A percentile compares a stretch with the other conserved stretches of the same genome.
Conservation (phyloP, 2,329 filamentous ascomycete genomes). For the Colletotrichum scovillei region DNA sequence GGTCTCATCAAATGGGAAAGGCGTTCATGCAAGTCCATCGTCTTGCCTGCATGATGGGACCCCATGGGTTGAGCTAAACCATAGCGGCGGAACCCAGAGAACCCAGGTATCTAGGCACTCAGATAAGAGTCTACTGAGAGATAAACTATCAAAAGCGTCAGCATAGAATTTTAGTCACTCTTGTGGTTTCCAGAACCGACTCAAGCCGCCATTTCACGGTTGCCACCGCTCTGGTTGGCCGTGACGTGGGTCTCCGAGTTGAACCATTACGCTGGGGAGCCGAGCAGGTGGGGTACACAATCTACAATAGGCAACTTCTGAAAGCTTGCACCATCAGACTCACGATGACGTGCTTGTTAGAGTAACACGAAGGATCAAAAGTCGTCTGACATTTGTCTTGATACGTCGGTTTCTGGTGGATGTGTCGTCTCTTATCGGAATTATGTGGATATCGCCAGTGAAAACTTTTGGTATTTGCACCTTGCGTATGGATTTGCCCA, state of each 20-base stretch:
- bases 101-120: too few species aligned
- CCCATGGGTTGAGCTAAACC: too few species aligned
- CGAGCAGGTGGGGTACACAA: neutral
- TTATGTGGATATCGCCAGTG: conserved; percentile 1
- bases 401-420: conserved; percentile 12
- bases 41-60: neutral
- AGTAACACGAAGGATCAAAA: neutral
- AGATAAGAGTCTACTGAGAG: too few species aligned
- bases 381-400: neutral
- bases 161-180: neutral
- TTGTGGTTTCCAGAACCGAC: neutral
- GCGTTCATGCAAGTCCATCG: neutral
- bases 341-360: conserved; percentile 21
- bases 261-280: neutral
- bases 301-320: neutral
- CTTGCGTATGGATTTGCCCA: neutral
- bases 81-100: too few species aligned
- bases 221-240: neutral
- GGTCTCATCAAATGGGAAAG: neutral
- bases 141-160: too few species aligned
- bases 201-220: too few species aligned
- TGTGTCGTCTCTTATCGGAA: conserved; percentile 7
- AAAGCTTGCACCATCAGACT: conserved; percentile 10
- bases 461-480: neutral
- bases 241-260: neutral